A percentile compares a stretch with the other conserved stretches of the same genome.
Evolutionary conservation across 192 early-diverging fungal species (phyloP).

Genomic region (Backusella australiensis): DNA sequence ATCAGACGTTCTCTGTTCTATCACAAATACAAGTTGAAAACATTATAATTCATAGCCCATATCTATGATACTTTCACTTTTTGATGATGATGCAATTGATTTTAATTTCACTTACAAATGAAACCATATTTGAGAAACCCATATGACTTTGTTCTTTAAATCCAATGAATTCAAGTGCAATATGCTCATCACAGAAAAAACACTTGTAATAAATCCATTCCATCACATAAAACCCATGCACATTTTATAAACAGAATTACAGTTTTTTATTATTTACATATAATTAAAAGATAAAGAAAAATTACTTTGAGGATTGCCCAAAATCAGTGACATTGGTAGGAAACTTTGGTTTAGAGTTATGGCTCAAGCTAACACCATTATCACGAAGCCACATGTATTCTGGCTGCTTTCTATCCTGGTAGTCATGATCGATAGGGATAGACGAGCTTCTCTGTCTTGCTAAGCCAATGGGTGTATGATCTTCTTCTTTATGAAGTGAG

Average conservation of each 20-base stretch:
- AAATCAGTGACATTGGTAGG: not conserved
- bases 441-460: slow-evolving; percentile 22
- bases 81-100: not conserved
- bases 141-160: not conserved
- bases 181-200: not conserved
- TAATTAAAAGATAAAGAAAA: not conserved
- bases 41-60: not conserved
- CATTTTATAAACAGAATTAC: not conserved
- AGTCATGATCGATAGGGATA: slow-evolving; percentile 13
- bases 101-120: not conserved
- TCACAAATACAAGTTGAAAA: not conserved
- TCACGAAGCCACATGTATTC: slow-evolving; percentile 34
- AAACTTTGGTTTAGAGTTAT: slow-evolving; percentile 30
- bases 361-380: slow-evolving; percentile 33
- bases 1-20: too few relatives aligned
- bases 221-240: not conserved
- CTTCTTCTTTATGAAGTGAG: slow-evolving; percentile 3
- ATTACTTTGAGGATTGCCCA: not conserved
- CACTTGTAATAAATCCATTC: too few relatives aligned
- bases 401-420: slow-evolving; percentile 22
- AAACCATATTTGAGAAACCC: not conserved
- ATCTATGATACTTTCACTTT: not conserved
- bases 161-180: not conserved
- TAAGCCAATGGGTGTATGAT: slow-evolving; percentile 17
- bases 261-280: not conserved